Conservation (phyloP, 257 asterid species). For the Euphrasia confusa region DNA sequence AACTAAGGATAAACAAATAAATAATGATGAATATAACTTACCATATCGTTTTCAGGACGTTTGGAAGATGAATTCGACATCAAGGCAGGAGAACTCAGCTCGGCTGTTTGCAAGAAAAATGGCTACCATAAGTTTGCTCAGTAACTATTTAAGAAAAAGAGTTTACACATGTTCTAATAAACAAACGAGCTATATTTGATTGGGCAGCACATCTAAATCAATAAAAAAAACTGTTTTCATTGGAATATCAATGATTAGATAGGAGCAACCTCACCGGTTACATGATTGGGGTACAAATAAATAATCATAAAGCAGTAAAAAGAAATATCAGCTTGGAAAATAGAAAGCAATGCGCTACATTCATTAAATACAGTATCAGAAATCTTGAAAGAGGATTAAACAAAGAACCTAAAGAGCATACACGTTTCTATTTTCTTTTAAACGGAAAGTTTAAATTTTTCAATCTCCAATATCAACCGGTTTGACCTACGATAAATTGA, state of each 20-base stretch:
- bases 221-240: not conserved
- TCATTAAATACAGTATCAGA: not conserved
- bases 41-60: slow-evolving; percentile 40
- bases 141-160: slow-evolving; percentile 2
- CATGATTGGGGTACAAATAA: not conserved
- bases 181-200: not conserved
- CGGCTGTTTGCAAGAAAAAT: slow-evolving; percentile 36
- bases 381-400: slow-evolving; percentile 12
- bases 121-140: not conserved
- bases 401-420: slow-evolving; percentile 24
- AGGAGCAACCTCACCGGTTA: not conserved
- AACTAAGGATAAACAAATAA: not conserved
- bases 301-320: slow-evolving; percentile 2
- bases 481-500: slow-evolving; percentile 29
- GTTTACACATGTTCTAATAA: not conserved
- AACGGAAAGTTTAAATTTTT: slow-evolving; percentile 36
- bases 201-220: not conserved
- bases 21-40: slow-evolving; percentile 17
- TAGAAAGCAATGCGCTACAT: not conserved
- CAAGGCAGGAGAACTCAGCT: slow-evolving; percentile 31
- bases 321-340: not conserved
- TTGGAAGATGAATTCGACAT: slow-evolving; percentile 34
- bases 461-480: slow-evolving; percentile 29
- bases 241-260: not conserved
- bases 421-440: slow-evolving; percentile 50